phyloP scores from a whole-genome alignment of 1,139 yeast species.

The Pneumocystis jirovecii region DNA sequence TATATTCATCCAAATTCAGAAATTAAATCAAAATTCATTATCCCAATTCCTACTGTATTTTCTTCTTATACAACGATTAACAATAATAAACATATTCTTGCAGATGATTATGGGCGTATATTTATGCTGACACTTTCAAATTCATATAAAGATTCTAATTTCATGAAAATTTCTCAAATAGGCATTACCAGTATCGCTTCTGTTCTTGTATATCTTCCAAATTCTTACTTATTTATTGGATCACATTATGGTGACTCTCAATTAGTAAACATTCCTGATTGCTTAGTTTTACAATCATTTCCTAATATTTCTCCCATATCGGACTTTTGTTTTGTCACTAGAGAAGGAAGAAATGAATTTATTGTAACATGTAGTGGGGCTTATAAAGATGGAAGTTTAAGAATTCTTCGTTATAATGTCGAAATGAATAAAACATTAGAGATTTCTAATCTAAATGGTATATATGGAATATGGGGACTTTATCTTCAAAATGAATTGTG shows the following conservation, averaged over 20 bases:
- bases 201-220: conserved; percentile 12
- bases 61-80: conserved; percentile 12
- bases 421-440: conserved; percentile 14
- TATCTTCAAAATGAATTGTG: background rate
- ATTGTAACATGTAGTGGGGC: conserved; percentile 17
- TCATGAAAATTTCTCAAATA: conserved; percentile 1
- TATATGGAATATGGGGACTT: conserved; percentile 14
- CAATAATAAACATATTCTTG: conserved; percentile 12
- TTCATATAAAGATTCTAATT: background rate
- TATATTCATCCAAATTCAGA: conserved; percentile 4
- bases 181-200: conserved; percentile 13
- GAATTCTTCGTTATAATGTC: conserved; percentile 15
- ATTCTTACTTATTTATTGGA: conserved; percentile 15
- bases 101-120: conserved; percentile 16
- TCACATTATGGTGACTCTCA: conserved; percentile 17
- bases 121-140: conserved; percentile 10
- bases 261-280: conserved; percentile 9
- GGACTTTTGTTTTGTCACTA: conserved; percentile 13
- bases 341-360: conserved; percentile 9
- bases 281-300: conserved; percentile 5
- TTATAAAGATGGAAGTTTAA: conserved; percentile 16
- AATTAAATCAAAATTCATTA: conserved; percentile 4
- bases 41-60: conserved; percentile 14
- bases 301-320: conserved; percentile 17
- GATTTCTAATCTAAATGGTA: conserved; percentile 8